These are phyloP conservation scores for Thalassiosira pacifica DNA, from an alignment of 352 stramenopile species.

Conservation along the genomic window DNA sequence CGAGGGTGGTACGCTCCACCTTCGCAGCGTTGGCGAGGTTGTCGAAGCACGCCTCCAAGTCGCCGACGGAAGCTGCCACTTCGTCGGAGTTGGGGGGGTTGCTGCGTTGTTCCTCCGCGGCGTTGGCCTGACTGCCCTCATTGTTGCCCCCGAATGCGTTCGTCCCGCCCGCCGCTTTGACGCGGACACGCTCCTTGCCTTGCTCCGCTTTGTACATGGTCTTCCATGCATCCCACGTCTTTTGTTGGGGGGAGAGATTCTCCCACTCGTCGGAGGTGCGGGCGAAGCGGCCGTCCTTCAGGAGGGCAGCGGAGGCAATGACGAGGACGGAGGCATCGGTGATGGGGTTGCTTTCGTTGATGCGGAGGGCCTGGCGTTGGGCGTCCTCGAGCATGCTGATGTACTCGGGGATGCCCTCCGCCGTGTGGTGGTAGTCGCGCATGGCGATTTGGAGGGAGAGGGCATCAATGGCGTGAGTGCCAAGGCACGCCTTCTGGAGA, in stretches of 20 bases:
- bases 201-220: neutral
- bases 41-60: too few species aligned
- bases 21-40: too few species aligned
- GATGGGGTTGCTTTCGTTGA: neutral
- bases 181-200: neutral
- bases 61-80: too few species aligned
- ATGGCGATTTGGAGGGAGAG: conserved; percentile 14
- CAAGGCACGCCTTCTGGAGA: too few species aligned
- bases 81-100: too few species aligned
- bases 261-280: neutral
- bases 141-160: neutral
- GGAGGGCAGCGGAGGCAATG: neutral
- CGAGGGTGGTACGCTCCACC: too few species aligned
- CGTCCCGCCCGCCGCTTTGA: neutral
- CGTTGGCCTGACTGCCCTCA: neutral
- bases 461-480: conserved; percentile 18
- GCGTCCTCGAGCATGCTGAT: conserved; percentile 36
- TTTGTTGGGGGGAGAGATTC: neutral
- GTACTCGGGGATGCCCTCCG: conserved; percentile 26
- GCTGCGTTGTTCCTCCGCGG: neutral
- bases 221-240: neutral
- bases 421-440: neutral
- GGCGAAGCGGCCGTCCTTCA: conserved; percentile 5
- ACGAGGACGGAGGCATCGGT: too few species aligned
- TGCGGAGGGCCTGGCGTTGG: neutral